Percentiles rank a stretch among this genome's conserved stretches.
Evolutionary conservation across 106 monocot genomes (phyloP).

Genomic region (Dendrobium catenatum): DNA sequence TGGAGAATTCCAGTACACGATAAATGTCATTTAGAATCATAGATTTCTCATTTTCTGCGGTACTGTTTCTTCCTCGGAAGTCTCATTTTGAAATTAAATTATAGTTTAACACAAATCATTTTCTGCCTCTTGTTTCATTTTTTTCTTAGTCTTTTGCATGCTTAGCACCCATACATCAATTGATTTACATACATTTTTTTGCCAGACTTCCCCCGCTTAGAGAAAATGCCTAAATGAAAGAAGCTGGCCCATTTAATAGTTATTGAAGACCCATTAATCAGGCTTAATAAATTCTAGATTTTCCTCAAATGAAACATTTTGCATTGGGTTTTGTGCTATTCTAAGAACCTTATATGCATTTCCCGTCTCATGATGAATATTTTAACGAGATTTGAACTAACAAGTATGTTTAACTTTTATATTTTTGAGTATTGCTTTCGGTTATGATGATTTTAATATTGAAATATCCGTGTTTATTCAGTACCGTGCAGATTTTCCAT

Average conservation of each 20-base stretch:
- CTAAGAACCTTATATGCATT: neutral
- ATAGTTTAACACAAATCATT: too few species aligned
- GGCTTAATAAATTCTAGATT: neutral
- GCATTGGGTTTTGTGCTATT: neutral
- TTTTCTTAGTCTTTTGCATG: too few species aligned
- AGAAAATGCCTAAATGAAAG: neutral
- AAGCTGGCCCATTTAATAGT: neutral
- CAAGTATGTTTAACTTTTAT: neutral
- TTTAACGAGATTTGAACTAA: neutral
- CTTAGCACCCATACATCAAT: neutral
- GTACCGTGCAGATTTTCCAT: conserved; percentile 88
- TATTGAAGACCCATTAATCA: neutral
- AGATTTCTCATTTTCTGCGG: too few species aligned
- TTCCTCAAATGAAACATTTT: neutral
- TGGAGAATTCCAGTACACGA: too few species aligned
- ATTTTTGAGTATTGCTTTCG: neutral
- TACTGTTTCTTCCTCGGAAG: too few species aligned
- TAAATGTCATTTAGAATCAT: too few species aligned
- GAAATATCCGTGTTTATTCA: conserved; percentile 26
- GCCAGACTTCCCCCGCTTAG: neutral
- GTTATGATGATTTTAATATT: neutral
- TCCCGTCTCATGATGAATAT: neutral
- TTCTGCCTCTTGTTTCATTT: too few species aligned
- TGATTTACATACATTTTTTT: neutral
- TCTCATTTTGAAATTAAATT: too few species aligned